Evolutionary conservation across 352 stramenopile species (phyloP).

Genomic region (Pythium chondricola): DNA sequence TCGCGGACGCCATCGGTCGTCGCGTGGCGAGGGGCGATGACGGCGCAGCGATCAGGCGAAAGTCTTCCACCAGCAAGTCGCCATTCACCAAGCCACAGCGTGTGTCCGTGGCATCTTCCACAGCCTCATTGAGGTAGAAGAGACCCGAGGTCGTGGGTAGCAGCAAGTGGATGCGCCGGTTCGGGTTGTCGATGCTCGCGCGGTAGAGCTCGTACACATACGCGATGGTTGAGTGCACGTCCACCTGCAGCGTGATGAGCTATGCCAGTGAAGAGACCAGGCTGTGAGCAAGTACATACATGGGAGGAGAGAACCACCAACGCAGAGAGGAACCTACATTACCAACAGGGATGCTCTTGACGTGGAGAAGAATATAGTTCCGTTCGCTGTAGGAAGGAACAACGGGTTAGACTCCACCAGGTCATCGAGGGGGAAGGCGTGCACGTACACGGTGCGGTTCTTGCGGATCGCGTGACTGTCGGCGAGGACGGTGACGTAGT

Average conservation of each 20-base stretch:
- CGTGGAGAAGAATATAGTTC: constrained; percentile 57
- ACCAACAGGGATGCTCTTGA: constrained; percentile 74
- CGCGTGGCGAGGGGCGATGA: constrained; percentile 4
- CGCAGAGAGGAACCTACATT: constrained; percentile 34
- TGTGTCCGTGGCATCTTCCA: constrained; percentile 56
- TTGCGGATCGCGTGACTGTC: constrained; percentile 48
- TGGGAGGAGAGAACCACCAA: too few relatives aligned
- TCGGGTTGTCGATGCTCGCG: constrained; percentile 41
- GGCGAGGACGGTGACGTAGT: constrained; percentile 46
- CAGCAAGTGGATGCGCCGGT: constrained; percentile 59
- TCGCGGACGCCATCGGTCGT: background rate
- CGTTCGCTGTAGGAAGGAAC: constrained; percentile 28
- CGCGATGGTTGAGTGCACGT: constrained; percentile 40
- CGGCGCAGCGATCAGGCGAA: constrained; percentile 31
- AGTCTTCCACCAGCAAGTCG: constrained; percentile 62
- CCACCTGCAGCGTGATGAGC: constrained; percentile 52
- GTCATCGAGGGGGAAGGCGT: too few relatives aligned
- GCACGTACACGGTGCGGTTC: constrained; percentile 47
- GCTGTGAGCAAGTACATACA: constrained; percentile 1
- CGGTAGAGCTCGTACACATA: constrained; percentile 81
- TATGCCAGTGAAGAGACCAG: constrained; percentile 23
- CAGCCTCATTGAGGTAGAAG: constrained; percentile 62
- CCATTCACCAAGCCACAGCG: constrained; percentile 59
- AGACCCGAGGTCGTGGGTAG: constrained; percentile 56
- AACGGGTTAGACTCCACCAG: too few relatives aligned